Conservation (phyloP, 345 rosid species). For the Camelina neglecta region DNA sequence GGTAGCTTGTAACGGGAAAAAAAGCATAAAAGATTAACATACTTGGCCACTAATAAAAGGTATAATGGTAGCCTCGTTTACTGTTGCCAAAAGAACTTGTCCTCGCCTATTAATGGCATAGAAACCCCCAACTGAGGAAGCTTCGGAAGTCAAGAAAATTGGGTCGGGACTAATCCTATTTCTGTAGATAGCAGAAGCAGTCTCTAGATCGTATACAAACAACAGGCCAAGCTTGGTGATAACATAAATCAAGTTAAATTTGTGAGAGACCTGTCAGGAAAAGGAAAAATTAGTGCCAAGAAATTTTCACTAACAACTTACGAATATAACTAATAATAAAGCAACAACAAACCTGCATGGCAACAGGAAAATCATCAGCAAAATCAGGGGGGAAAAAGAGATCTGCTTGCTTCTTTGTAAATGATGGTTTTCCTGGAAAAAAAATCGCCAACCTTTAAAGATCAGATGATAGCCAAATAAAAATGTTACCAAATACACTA, state of each 20-base stretch:
- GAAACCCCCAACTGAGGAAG: constrained; percentile 88
- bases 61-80: constrained; percentile 91
- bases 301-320: constrained; percentile 7
- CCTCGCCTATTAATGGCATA: constrained; percentile 94
- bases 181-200: constrained; percentile 96
- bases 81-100: constrained; percentile 84
- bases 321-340: constrained; percentile 10
- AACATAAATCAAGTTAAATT: constrained; percentile 85
- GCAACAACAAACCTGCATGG: constrained; percentile 82
- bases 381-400: constrained; percentile 99
- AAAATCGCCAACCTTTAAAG: constrained; percentile 4
- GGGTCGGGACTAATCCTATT: constrained; percentile 99
- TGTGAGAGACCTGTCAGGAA: constrained; percentile 87
- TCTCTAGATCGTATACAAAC: constrained; percentile 97
- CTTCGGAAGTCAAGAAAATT: constrained; percentile 96
- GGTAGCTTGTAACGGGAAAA: constrained; percentile 23
- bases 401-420: constrained; percentile 95
- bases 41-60: constrained; percentile 99
- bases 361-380: constrained; percentile 98
- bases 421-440: constrained; percentile 89
- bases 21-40: constrained; percentile 39
- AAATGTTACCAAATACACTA: not conserved
- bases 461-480: not conserved
- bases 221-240: constrained; percentile 97
- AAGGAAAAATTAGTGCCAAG: constrained; percentile 16